Percentiles rank a stretch among this genome's conserved stretches.
Conservation (phyloP, 2,329 filamentous ascomycete species). For the Diaporthe capsici region DNA sequence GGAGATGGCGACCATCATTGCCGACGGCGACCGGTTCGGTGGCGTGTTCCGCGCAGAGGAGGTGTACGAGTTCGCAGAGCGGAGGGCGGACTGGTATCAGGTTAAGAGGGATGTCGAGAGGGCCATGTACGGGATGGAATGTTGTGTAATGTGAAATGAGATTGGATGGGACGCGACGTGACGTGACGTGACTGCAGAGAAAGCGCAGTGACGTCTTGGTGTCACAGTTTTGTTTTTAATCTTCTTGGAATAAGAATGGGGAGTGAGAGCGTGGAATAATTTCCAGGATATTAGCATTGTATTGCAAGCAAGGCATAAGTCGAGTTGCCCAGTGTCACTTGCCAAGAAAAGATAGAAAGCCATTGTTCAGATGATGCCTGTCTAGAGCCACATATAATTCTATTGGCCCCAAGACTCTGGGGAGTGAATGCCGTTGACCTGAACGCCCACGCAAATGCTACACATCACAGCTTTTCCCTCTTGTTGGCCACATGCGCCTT, state of each 20-base stretch:
- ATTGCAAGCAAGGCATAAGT: background rate
- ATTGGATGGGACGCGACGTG: background rate
- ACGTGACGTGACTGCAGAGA: background rate
- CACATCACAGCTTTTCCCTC: background rate
- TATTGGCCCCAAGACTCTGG: background rate
- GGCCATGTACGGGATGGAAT: conserved; percentile 97
- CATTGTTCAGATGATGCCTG: background rate
- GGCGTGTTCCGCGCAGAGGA: conserved; percentile 96
- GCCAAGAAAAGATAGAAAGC: background rate
- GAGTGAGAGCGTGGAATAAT: background rate
- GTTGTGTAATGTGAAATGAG: conserved; percentile 79
- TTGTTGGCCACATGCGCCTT: background rate
- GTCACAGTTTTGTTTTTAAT: background rate
- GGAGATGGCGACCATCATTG: conserved; percentile 95
- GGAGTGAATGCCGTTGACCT: background rate
- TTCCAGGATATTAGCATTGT: background rate
- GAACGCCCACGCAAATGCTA: conserved; percentile 20
- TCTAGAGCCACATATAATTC: background rate
- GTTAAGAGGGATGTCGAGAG: conserved; percentile 91
- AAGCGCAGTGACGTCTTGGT: background rate
- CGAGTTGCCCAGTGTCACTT: background rate
- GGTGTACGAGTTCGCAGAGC: conserved; percentile 96
- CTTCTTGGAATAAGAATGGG: background rate
- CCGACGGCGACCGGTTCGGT: conserved; percentile 89
- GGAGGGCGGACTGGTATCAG: conserved; percentile 94